These are phyloP conservation scores for Apiospora malaysiana DNA, from an alignment of 2,329 filamentous ascomycete species.

Conservation along the genomic window DNA sequence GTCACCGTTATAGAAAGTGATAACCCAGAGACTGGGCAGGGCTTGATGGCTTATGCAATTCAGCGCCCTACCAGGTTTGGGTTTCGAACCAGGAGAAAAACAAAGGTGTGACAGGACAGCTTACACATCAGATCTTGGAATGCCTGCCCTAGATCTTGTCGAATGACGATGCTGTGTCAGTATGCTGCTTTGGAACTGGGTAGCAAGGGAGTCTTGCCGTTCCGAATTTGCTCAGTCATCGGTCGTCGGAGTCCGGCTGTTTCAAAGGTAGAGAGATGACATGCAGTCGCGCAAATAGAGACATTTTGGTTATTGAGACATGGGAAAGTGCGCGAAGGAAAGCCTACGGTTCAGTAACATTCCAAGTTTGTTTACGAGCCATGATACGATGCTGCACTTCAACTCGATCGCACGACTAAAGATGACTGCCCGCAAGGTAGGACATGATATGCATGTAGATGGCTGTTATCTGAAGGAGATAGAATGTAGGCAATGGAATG, in stretches of 20 bases:
- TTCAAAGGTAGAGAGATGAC: neutral
- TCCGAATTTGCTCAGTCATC: neutral
- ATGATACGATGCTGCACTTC: neutral
- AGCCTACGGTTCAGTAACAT: neutral
- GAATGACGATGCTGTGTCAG: neutral
- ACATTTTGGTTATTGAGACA: conserved; percentile 7
- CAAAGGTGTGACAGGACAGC: neutral
- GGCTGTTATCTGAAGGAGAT: neutral
- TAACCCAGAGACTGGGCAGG: too few species aligned
- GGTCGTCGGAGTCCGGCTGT: conserved; percentile 1
- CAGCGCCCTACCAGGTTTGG: too few species aligned
- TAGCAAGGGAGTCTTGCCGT: neutral
- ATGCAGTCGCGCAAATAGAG: neutral
- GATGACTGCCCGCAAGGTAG: too few species aligned
- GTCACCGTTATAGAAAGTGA: too few species aligned
- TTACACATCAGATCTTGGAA: neutral
- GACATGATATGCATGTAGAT: neutral
- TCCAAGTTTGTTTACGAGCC: neutral
- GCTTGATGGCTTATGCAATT: too few species aligned
- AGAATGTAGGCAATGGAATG: too few species aligned
- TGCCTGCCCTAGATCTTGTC: too few species aligned
- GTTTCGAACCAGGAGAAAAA: too few species aligned
- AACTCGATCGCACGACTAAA: neutral
- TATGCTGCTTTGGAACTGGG: neutral
- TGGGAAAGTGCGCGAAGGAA: neutral